Percentiles rank a stretch among this genome's conserved stretches.
Conservation (phyloP, 345 rosid species). For the Nasturtium officinale region DNA sequence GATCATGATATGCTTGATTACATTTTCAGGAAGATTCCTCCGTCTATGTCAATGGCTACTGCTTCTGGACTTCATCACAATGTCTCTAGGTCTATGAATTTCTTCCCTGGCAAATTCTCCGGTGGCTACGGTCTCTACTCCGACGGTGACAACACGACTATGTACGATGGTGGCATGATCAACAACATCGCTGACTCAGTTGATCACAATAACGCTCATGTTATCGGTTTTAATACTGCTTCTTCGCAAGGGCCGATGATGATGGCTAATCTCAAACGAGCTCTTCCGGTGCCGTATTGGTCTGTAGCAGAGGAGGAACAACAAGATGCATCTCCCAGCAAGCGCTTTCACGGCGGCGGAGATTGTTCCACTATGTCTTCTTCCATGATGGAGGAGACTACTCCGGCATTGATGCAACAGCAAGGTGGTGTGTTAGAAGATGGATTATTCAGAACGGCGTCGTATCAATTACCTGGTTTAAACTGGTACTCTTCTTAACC, state of each 20-base stretch:
- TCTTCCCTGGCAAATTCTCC: slow-evolving; percentile 29
- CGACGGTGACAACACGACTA: neutral
- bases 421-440: slow-evolving; percentile 61
- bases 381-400: slow-evolving; percentile 34
- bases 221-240: slow-evolving; percentile 32
- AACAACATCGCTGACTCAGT: slow-evolving; percentile 31
- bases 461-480: slow-evolving; percentile 66
- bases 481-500: slow-evolving; percentile 70
- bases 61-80: slow-evolving; percentile 31
- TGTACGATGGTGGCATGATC: slow-evolving; percentile 32
- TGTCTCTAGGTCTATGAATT: slow-evolving; percentile 31
- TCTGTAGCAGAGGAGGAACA: slow-evolving; percentile 34
- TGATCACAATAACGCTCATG: neutral
- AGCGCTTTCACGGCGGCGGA: slow-evolving; percentile 53
- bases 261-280: slow-evolving; percentile 56
- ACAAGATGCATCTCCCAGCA: slow-evolving; percentile 50
- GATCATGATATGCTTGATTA: slow-evolving; percentile 43
- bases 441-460: slow-evolving; percentile 54
- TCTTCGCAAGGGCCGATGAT: slow-evolving; percentile 48
- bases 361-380: slow-evolving; percentile 39
- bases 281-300: slow-evolving; percentile 70
- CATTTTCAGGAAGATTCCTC: slow-evolving; percentile 60
- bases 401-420: slow-evolving; percentile 37
- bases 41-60: slow-evolving; percentile 48
- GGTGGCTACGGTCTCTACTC: slow-evolving; percentile 28